Conservation (phyloP, 2,329 filamentous ascomycete genomes). For the Phoma sp. region DNA sequence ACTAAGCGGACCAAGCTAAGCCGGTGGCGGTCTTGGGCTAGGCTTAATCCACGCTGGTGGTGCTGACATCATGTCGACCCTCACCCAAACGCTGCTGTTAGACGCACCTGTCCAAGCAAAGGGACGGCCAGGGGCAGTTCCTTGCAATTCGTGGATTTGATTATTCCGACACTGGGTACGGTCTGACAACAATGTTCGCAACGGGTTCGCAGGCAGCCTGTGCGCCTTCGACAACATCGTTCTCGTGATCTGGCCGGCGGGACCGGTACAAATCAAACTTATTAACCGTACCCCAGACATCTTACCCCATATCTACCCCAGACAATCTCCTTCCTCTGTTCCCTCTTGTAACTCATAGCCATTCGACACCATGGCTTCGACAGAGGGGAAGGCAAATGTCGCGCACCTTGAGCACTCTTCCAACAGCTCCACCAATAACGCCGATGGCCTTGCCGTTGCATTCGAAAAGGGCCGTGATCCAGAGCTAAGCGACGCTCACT, state of each 20-base stretch:
- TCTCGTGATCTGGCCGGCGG: conserved; percentile 5
- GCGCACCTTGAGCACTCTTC: conserved; percentile 19
- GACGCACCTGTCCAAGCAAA: background rate
- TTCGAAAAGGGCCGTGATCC: conserved; percentile 27
- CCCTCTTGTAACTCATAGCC: background rate
- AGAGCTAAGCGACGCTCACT: conserved; percentile 22
- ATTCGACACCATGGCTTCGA: conserved; percentile 22
- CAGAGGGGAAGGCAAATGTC: conserved; percentile 20
- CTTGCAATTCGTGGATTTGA: conserved; percentile 12
- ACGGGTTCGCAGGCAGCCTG: background rate
- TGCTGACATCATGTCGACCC: conserved; percentile 3
- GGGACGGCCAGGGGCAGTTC: conserved; percentile 1
- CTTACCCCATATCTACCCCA: conserved; percentile 18
- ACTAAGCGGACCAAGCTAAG: conserved; percentile 16
- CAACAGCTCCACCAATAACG: conserved; percentile 16
- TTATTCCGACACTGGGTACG: conserved; percentile 7
- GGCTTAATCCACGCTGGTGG: conserved; percentile 5
- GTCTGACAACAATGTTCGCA: conserved; percentile 1
- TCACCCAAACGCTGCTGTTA: background rate
- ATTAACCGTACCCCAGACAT: conserved; percentile 14
- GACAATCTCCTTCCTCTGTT: conserved; percentile 1
- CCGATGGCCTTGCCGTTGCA: conserved; percentile 16
- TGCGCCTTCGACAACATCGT: background rate
- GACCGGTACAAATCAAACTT: conserved; percentile 12
- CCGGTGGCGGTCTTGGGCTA: conserved; percentile 16